A percentile compares a stretch with the other conserved stretches of the same genome.
Evolutionary conservation across 1,139 yeast species (phyloP).

Genomic region (Scheffersomyces stambukii): DNA sequence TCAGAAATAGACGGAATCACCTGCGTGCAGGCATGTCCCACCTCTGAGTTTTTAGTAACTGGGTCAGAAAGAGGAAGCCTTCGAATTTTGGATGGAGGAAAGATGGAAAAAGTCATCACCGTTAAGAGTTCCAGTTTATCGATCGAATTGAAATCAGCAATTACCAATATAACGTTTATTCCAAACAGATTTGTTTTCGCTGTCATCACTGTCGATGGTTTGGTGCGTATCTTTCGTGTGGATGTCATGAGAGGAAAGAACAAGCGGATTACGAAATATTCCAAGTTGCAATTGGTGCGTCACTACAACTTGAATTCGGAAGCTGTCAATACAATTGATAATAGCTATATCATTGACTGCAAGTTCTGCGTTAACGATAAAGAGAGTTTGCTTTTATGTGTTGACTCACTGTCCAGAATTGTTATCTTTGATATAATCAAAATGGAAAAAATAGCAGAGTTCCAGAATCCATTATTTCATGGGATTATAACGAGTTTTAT

Average conservation of each 20-base stretch:
- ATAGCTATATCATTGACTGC: constrained; percentile 43
- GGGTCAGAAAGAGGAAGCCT: constrained; percentile 73
- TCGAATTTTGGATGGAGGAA: constrained; percentile 72
- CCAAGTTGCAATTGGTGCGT: constrained; percentile 41
- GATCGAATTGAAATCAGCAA: constrained; percentile 43
- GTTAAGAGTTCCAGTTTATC: constrained; percentile 51
- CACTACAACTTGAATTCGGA: constrained; percentile 27
- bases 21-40: constrained; percentile 55
- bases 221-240: constrained; percentile 53
- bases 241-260: constrained; percentile 39
- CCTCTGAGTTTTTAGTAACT: constrained; percentile 65
- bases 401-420: constrained; percentile 54
- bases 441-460: constrained; percentile 40
- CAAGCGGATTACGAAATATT: constrained; percentile 28
- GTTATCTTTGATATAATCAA: constrained; percentile 56
- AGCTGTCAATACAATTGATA: too few species aligned
- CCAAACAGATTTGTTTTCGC: constrained; percentile 63
- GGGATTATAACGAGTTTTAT: constrained; percentile 65
- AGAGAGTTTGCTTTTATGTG: constrained; percentile 33
- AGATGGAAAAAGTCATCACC: constrained; percentile 62
- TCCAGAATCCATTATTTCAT: constrained; percentile 57
- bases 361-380: constrained; percentile 24
- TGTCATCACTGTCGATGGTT: constrained; percentile 65
- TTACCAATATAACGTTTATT: constrained; percentile 50
- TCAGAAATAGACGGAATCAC: constrained; percentile 40